Conservation (phyloP, 2,329 filamentous ascomycete genomes). For the Penicillium sp. region DNA sequence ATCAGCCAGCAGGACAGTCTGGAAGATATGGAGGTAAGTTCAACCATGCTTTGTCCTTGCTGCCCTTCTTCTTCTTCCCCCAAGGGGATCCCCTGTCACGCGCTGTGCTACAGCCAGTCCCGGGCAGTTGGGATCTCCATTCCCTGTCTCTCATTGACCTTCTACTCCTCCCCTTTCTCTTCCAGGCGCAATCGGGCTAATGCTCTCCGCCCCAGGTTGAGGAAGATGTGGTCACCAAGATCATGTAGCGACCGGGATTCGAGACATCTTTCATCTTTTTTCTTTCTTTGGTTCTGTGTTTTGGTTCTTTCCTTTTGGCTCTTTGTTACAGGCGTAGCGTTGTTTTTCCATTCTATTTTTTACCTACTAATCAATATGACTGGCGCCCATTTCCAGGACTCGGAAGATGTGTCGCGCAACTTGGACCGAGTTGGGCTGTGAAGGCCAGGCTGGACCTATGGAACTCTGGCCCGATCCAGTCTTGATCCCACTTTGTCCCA, state of each 20-base stretch:
- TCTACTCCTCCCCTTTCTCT: conserved; percentile 9
- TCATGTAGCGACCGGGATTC: conserved; percentile 67
- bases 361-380: conserved; percentile 43
- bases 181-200: conserved; percentile 45
- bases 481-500: conserved; percentile 2
- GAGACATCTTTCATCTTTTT: conserved; percentile 6
- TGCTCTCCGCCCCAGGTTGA: conserved; percentile 69
- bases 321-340: conserved; percentile 11
- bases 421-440: conserved; percentile 37
- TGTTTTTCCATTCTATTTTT: not conserved
- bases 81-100: not conserved
- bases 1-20: conserved; percentile 97
- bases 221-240: conserved; percentile 82
- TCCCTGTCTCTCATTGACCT: conserved; percentile 4
- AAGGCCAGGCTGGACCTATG: conserved; percentile 11
- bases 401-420: conserved; percentile 38
- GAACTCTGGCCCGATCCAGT: not conserved
- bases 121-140: not conserved
- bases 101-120: not conserved
- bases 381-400: conserved; percentile 36
- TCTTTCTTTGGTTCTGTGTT: conserved; percentile 27
- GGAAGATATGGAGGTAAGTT: conserved; percentile 98
- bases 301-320: conserved; percentile 27
- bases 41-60: conserved; percentile 16
- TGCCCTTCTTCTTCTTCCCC: not conserved